phyloP scores from a whole-genome alignment of 1,284 basidiomycete genomes.

The Mycena citricolor region DNA sequence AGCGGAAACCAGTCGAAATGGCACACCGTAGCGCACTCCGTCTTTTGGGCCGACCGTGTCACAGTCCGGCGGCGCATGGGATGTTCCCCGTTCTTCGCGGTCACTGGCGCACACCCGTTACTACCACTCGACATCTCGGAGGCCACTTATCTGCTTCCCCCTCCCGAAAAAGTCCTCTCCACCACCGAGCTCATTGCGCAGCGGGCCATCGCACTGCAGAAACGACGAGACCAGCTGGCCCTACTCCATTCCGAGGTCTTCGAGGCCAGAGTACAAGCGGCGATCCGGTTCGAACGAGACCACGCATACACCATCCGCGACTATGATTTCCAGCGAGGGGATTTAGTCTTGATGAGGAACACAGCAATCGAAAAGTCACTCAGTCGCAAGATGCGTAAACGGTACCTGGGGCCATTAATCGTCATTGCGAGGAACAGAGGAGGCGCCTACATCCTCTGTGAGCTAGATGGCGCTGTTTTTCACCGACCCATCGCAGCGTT shows the following conservation, averaged over 20 bases:
- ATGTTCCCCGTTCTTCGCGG: constrained; percentile 25
- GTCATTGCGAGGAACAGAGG: constrained; percentile 31
- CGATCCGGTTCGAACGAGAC: constrained; percentile 24
- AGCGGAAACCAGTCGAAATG: constrained; percentile 29
- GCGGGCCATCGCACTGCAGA: constrained; percentile 9
- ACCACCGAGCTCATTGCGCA: constrained; percentile 5
- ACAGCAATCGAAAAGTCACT: constrained; percentile 33
- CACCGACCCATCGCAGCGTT: constrained; percentile 32
- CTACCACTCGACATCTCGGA: constrained; percentile 26
- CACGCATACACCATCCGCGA: constrained; percentile 29
- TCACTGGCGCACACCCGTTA: constrained; percentile 22
- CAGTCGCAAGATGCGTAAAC: constrained; percentile 28
- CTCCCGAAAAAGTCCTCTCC: constrained; percentile 20
- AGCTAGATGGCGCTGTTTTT: constrained; percentile 26
- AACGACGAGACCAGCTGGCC: constrained; percentile 23
- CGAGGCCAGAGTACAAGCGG: constrained; percentile 23
- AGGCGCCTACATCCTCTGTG: constrained; percentile 25
- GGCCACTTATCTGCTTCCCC: constrained; percentile 33
- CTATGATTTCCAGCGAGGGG: constrained; percentile 35
- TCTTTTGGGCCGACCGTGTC: constrained; percentile 29
- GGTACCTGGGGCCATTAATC: constrained; percentile 35
- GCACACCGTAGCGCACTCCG: constrained; percentile 1
- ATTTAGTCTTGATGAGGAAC: constrained; percentile 37
- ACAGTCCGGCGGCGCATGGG: constrained; percentile 22
- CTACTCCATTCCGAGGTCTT: constrained; percentile 23